Evolutionary conservation across 1,139 yeast species (phyloP).

Genomic region (Insectozyma bohioensis): DNA sequence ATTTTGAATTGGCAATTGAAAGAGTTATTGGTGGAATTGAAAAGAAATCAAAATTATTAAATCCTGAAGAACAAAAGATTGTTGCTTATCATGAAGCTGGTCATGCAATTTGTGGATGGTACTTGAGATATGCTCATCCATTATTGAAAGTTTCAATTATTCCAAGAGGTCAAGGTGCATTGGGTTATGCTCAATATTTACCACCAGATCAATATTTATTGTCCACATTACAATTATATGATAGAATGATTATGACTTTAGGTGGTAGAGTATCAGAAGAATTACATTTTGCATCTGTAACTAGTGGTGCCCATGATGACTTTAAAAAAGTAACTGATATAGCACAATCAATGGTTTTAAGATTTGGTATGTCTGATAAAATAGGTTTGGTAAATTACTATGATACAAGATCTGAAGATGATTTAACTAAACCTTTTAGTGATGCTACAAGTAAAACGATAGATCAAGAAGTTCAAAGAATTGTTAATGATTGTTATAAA

Average conservation of each 20-base stretch:
- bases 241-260: conserved; percentile 93
- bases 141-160: conserved; percentile 91
- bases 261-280: conserved; percentile 98
- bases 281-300: conserved; percentile 81
- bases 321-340: conserved; percentile 94
- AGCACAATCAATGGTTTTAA: conserved; percentile 91
- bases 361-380: conserved; percentile 85
- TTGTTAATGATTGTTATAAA: conserved; percentile 75
- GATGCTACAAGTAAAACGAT: conserved; percentile 79
- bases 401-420: conserved; percentile 54
- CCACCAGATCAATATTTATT: conserved; percentile 91
- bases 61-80: conserved; percentile 78
- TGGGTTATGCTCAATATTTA: conserved; percentile 97
- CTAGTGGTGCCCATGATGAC: conserved; percentile 95
- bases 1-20: conserved; percentile 95
- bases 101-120: conserved; percentile 99
- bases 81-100: conserved; percentile 99
- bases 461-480: conserved; percentile 80
- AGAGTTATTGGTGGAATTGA: conserved; percentile 96
- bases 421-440: conserved; percentile 85
- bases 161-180: conserved; percentile 94
- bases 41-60: conserved; percentile 79
- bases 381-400: conserved; percentile 80
- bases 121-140: conserved; percentile 84
- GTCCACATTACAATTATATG: conserved; percentile 73